A percentile compares a stretch with the other conserved stretches of the same genome.
These are phyloP conservation scores for Aspergillus hortae DNA, from an alignment of 2,329 filamentous ascomycete species.

Conservation along the genomic window DNA sequence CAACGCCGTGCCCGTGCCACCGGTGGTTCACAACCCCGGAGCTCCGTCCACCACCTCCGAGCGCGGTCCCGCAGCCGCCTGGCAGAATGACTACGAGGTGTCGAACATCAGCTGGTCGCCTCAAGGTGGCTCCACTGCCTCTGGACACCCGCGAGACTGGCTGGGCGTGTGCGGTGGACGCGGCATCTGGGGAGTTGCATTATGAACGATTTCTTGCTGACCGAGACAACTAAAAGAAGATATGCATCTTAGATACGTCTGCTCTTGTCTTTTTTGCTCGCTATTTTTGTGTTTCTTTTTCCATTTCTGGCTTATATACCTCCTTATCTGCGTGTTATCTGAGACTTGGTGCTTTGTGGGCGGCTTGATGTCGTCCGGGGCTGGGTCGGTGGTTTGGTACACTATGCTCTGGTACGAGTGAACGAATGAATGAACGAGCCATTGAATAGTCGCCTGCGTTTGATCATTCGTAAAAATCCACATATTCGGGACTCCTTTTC, in stretches of 20 bases:
- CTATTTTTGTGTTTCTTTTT: conserved; percentile 7
- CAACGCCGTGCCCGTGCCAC: conserved; percentile 48
- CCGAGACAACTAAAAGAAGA: conserved; percentile 4
- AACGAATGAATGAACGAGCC: conserved; percentile 34
- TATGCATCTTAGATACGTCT: conserved; percentile 11
- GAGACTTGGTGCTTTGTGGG: neutral
- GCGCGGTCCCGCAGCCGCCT: conserved; percentile 43
- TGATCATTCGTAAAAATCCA: neutral
- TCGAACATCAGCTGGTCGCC: conserved; percentile 48
- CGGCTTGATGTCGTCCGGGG: conserved; percentile 5
- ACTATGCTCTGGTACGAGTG: conserved; percentile 19
- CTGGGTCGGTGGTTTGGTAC: conserved; percentile 11
- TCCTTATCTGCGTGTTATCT: neutral
- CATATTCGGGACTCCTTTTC: too few species aligned
- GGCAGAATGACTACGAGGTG: conserved; percentile 47
- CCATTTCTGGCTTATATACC: conserved; percentile 6
- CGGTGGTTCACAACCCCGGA: conserved; percentile 21
- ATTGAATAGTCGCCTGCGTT: conserved; percentile 5
- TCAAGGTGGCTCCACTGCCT: conserved; percentile 32
- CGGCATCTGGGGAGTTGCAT: conserved; percentile 43
- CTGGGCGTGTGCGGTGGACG: conserved; percentile 45
- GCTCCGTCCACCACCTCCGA: conserved; percentile 34
- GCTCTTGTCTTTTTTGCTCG: conserved; percentile 5
- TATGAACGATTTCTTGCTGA: conserved; percentile 21
- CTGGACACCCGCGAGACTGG: conserved; percentile 37